These are phyloP conservation scores for Coniochaeta ligniaria DNA, from an alignment of 2,329 filamentous ascomycete species.

Conservation along the genomic window DNA sequence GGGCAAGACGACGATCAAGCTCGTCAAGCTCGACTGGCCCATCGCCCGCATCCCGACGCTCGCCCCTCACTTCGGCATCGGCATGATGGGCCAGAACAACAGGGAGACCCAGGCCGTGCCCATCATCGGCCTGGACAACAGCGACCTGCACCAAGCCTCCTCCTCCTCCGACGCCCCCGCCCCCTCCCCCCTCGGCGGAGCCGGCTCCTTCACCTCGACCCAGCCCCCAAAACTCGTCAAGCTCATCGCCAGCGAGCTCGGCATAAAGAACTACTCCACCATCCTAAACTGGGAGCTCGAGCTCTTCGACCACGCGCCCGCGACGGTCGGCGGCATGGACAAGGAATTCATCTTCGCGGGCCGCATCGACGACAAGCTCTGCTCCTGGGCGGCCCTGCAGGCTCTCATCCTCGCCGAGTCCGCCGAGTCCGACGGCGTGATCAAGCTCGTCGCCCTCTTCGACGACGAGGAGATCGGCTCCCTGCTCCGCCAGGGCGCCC, in stretches of 20 bases:
- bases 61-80: slow-evolving; percentile 86
- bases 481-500: slow-evolving; percentile 80
- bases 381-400: slow-evolving; percentile 85
- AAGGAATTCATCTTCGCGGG: slow-evolving; percentile 93
- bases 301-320: slow-evolving; percentile 84
- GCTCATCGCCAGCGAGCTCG: slow-evolving; percentile 73
- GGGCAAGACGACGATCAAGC: slow-evolving; percentile 70
- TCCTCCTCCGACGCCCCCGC: slow-evolving; percentile 19
- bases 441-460: slow-evolving; percentile 91
- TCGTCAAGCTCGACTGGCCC: slow-evolving; percentile 91
- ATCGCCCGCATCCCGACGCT: slow-evolving; percentile 89
- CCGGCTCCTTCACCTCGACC: slow-evolving; percentile 68
- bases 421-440: slow-evolving; percentile 52
- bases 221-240: slow-evolving; percentile 82
- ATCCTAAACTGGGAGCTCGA: slow-evolving; percentile 98
- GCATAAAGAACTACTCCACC: slow-evolving; percentile 60
- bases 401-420: slow-evolving; percentile 65
- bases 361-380: slow-evolving; percentile 95
- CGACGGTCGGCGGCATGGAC: slow-evolving; percentile 74
- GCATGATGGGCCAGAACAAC: slow-evolving; percentile 63
- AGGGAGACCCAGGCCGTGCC: slow-evolving; percentile 90
- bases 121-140: slow-evolving; percentile 81
- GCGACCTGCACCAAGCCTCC: slow-evolving; percentile 37
- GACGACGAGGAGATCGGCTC: slow-evolving; percentile 97
- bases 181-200: slow-evolving; percentile 45